Percentiles rank a stretch among this genome's conserved stretches.
Evolutionary conservation across 2,329 filamentous ascomycete species (phyloP).

Genomic region (Fusarium dlaminii): DNA sequence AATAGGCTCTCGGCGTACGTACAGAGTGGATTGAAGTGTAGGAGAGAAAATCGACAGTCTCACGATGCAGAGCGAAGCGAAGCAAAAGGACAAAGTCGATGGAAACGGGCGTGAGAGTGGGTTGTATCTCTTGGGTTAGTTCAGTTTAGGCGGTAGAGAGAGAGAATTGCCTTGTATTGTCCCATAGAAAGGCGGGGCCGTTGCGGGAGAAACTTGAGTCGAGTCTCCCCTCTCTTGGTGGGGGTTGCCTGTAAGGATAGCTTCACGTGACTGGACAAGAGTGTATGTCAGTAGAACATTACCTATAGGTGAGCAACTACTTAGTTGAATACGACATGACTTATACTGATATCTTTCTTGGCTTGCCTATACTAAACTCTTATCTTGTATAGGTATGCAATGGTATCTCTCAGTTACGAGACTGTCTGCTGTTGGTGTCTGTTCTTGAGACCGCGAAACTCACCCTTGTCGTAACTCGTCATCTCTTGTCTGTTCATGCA

Average conservation of each 20-base stretch:
- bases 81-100: slow-evolving; percentile 36
- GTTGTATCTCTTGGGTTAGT: slow-evolving; percentile 22
- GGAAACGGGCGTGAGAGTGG: slow-evolving; percentile 32
- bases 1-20: slow-evolving; percentile 20
- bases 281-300: slow-evolving; percentile 31
- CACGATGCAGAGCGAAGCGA: slow-evolving; percentile 35
- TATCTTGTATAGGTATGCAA: not conserved
- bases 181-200: slow-evolving; percentile 42
- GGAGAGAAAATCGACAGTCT: slow-evolving; percentile 25
- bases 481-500: slow-evolving; percentile 16
- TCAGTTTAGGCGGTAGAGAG: slow-evolving; percentile 37
- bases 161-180: slow-evolving; percentile 20
- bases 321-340: not conserved
- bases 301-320: not conserved
- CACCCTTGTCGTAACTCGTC: slow-evolving; percentile 3
- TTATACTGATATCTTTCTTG: not conserved
- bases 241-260: slow-evolving; percentile 46
- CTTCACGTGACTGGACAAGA: slow-evolving; percentile 44
- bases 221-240: slow-evolving; percentile 42
- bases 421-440: not conserved
- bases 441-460: not conserved
- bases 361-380: not conserved
- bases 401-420: not conserved
- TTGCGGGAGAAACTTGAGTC: slow-evolving; percentile 45
- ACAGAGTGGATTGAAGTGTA: slow-evolving; percentile 26